A percentile compares a stretch with the other conserved stretches of the same genome.
Evolutionary conservation across 2,329 filamentous ascomycete genomes (phyloP).

Genomic region (Pestalotiopsis sp.): DNA sequence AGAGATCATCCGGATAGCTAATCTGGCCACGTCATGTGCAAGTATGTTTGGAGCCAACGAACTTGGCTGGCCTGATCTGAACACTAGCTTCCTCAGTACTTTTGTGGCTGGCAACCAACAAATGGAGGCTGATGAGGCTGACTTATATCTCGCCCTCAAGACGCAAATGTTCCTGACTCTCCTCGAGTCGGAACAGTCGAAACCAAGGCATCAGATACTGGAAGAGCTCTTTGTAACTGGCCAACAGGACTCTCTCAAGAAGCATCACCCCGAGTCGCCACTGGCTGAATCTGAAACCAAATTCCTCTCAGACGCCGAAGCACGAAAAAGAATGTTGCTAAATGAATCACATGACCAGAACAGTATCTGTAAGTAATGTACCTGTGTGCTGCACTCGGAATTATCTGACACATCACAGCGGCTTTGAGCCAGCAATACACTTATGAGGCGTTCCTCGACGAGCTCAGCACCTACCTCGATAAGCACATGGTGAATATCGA

Average conservation of each 20-base stretch:
- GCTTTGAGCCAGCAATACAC: constrained; percentile 28
- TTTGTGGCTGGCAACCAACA: constrained; percentile 28
- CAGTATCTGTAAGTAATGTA: constrained; percentile 23
- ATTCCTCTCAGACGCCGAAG: constrained; percentile 26
- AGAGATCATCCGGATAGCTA: constrained; percentile 31
- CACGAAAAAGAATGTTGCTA: constrained; percentile 28
- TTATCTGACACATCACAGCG: background rate
- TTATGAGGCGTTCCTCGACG: constrained; percentile 33
- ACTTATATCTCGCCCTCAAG: constrained; percentile 31
- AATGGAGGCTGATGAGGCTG: constrained; percentile 28
- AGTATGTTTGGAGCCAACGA: constrained; percentile 34
- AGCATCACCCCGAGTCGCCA: constrained; percentile 26
- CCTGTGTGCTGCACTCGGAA: background rate
- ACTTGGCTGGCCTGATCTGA: constrained; percentile 31
- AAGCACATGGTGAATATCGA: constrained; percentile 31
- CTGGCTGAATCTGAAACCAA: constrained; percentile 25
- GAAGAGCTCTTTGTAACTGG: constrained; percentile 28
- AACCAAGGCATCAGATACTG: constrained; percentile 24
- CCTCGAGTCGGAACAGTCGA: constrained; percentile 27
- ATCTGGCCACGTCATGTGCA: constrained; percentile 31
- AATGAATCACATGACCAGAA: constrained; percentile 23
- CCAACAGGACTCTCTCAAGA: constrained; percentile 25
- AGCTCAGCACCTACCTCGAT: constrained; percentile 31
- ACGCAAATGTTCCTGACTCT: constrained; percentile 32
- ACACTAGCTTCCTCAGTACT: constrained; percentile 30